A percentile compares a stretch with the other conserved stretches of the same genome.
phyloP scores from a whole-genome alignment of 2,329 filamentous ascomycete genomes.

The Lachnellula occidentalis region DNA sequence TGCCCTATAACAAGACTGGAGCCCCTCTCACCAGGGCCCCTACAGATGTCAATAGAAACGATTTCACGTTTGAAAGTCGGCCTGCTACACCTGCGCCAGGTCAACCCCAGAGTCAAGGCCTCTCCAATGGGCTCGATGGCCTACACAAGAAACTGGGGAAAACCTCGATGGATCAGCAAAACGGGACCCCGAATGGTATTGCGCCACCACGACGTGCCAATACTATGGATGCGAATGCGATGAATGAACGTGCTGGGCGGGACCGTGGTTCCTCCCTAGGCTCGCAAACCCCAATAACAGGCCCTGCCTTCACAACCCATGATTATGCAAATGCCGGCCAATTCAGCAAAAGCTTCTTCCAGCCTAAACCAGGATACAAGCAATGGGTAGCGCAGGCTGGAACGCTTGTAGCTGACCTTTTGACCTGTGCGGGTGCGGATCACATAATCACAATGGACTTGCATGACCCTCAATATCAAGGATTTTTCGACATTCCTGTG shows the following conservation, averaged over 20 bases:
- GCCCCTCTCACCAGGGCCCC: constrained; percentile 75
- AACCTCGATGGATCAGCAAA: constrained; percentile 55
- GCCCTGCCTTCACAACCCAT: constrained; percentile 49
- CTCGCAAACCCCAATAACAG: constrained; percentile 13
- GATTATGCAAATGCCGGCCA: constrained; percentile 57
- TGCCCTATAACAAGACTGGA: constrained; percentile 93
- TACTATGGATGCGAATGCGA: constrained; percentile 37
- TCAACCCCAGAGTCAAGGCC: constrained; percentile 57
- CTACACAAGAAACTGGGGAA: constrained; percentile 70
- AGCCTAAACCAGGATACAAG: constrained; percentile 89
- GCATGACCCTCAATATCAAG: constrained; percentile 94
- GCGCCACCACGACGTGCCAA: constrained; percentile 30
- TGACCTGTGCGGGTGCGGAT: constrained; percentile 93
- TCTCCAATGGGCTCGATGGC: constrained; percentile 58
- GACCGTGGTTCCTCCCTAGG: constrained; percentile 20
- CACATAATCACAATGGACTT: constrained; percentile 98
- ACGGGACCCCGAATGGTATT: constrained; percentile 37
- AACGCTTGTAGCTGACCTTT: constrained; percentile 85
- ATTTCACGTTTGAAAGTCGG: constrained; percentile 87
- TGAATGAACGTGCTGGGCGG: constrained; percentile 24
- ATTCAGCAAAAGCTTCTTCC: constrained; percentile 53
- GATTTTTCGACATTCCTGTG: constrained; percentile 97
- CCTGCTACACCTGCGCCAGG: constrained; percentile 78
- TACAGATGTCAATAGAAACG: constrained; percentile 44
- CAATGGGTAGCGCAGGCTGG: constrained; percentile 98